phyloP scores from a whole-genome alignment of 768 basidiomycete species.

The Hemileccinum impolitum region DNA sequence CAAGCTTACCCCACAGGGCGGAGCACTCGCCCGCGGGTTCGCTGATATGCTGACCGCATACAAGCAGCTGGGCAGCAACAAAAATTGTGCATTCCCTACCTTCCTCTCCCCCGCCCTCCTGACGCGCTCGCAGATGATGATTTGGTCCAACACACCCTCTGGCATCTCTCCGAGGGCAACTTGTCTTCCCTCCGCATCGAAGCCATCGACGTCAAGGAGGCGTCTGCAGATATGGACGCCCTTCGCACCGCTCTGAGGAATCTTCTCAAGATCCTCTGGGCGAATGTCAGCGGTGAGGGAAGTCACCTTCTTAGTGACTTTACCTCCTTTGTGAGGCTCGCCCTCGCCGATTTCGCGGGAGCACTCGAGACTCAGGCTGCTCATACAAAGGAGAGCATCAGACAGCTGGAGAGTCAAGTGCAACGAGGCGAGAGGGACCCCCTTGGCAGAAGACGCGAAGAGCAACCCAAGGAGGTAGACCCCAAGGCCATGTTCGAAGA shows the following conservation, averaged over 20 bases:
- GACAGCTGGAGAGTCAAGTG: conserved; percentile 55
- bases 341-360: conserved; percentile 66
- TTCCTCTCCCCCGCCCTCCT: neutral
- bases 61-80: conserved; percentile 49
- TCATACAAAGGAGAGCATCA: conserved; percentile 48
- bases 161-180: conserved; percentile 60
- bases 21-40: conserved; percentile 46
- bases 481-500: conserved; percentile 57
- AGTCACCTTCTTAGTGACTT: conserved; percentile 56
- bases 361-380: conserved; percentile 51
- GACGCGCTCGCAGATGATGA: conserved; percentile 49
- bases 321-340: conserved; percentile 59
- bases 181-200: conserved; percentile 36
- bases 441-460: conserved; percentile 51
- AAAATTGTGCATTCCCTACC: conserved; percentile 46
- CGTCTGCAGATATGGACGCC: conserved; percentile 46
- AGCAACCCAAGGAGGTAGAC: conserved; percentile 39
- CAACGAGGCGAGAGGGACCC: conserved; percentile 58
- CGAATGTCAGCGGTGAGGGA: conserved; percentile 51
- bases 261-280: conserved; percentile 51
- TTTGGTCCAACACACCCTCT: conserved; percentile 60
- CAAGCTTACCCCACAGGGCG: conserved; percentile 55
- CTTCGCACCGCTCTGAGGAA: conserved; percentile 49
- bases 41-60: conserved; percentile 55
- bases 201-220: conserved; percentile 42